These are phyloP conservation scores for Testicularia cyperi DNA, from an alignment of 1,284 basidiomycete species.

Conservation along the genomic window DNA sequence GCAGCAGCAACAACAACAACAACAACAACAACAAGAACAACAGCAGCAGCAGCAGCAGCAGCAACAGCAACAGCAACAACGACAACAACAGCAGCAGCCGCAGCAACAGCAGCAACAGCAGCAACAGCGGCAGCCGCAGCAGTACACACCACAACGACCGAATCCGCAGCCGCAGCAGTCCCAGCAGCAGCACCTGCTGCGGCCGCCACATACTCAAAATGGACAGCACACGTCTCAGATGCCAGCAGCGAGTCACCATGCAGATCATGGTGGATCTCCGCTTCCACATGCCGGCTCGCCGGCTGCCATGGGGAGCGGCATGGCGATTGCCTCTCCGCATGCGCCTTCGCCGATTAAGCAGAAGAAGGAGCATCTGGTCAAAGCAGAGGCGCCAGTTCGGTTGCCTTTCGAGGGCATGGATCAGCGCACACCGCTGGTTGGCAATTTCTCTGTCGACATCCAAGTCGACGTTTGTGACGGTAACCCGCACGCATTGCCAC, in stretches of 20 bases:
- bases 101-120: slow-evolving; percentile 4
- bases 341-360: slow-evolving; percentile 19
- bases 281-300: too few relatives aligned
- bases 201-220: too few relatives aligned
- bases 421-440: slow-evolving; percentile 15
- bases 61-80: slow-evolving; percentile 15
- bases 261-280: too few relatives aligned
- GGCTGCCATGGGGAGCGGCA: too few relatives aligned
- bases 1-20: slow-evolving; percentile 11
- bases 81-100: slow-evolving; percentile 8
- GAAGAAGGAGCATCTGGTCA: slow-evolving; percentile 15
- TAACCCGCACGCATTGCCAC: slow-evolving; percentile 2
- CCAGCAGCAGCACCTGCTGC: slow-evolving; percentile 5
- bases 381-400: slow-evolving; percentile 4
- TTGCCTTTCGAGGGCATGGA: slow-evolving; percentile 19
- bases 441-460: slow-evolving; percentile 23
- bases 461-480: slow-evolving; percentile 24
- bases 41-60: slow-evolving; percentile 10
- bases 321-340: slow-evolving; percentile 7
- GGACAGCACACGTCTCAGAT: too few relatives aligned
- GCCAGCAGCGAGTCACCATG: too few relatives aligned
- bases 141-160: background rate
- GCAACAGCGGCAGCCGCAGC: background rate
- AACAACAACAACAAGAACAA: slow-evolving; percentile 12
- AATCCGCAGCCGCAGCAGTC: background rate